Evolutionary conservation across 441 rosid genomes (phyloP), one percentile per base, ranked within the genome.

Genomic region (Erodium chrysanthum): DNA sequence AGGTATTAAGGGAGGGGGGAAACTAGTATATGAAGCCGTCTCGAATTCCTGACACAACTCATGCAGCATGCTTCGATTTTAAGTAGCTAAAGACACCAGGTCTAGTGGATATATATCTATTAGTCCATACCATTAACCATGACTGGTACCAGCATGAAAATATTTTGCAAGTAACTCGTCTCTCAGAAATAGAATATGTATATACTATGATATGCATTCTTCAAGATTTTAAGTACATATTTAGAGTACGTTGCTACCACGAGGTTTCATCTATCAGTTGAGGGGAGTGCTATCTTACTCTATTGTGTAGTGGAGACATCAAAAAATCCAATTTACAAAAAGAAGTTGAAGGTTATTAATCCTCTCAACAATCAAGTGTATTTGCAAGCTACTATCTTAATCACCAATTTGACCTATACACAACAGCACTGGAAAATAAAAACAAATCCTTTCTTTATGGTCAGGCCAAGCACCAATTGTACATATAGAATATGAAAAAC

Each of bases 361-460:
- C 59, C 59, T 52, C 59, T 52, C 59, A 17, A 52, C 21, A 58
- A 58, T 58, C n/a, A 58, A 58, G 5, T 8, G 62, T 21, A 20
- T 58, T 54, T 18, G 8, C 62, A 58, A 21, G 5, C 7, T 20
- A 56, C 61, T 1, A 56, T 20, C 27, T 21, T 21, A 23, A 52
- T 18, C 61, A 20, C 5, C 9, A 23, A 56, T 20, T 8, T 21
- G 12, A 7, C 27, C 27, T 10, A 18, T 22, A 52, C 59, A 52
- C 21, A 17, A 5, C 21, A 44, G 15, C 50, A 44, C 8, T 44
- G 50, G 15, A 44, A 42, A 44, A 14, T 1, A 14, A 17, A 7
- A 44, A 11, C 6, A 3, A 42, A 42, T 50, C 58, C 58, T 50
- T 50, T 50, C 58, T 54, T 17, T 52, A 52, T 52, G 23, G 59